Evolutionary conservation across 140 eudicot genomes (phyloP), one percentile per base, ranked within the genome.

Genomic region (Ambrosia hybrid): DNA sequence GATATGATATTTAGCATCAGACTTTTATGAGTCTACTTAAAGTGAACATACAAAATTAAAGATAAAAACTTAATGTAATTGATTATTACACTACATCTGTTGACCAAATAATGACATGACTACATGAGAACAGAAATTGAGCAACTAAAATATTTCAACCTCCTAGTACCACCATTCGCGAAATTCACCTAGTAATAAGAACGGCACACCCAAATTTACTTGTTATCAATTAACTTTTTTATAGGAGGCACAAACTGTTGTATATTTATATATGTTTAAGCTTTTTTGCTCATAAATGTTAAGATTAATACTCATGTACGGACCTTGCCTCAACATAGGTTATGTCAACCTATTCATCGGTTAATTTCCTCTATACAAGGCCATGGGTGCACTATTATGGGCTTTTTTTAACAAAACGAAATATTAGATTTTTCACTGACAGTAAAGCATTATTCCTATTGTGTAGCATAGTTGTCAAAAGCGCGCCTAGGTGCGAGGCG

Each of bases 191-290:
- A 21, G 26, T 21, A 21, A 69, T 36, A 36, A 36, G 37, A 36
- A 52, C 15, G 37, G 4, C 36, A 56, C 37, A 53, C 63, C 74
- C 59, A 13, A 15, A 21, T 38, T 70, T 70, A 53, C 51, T 53
- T 36, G 16, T 37, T 14, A 36, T 11, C 4, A 26, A 59, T 13
- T 21, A 57, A 57, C 10, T 21, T 21, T 21, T 21, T 21, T 21
- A 21, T 21, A 21, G 26, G 26, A 21, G 26, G 26, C 26, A 21
- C 26, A 21, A 21, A 21, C 26, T 21, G 26, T 21, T 21, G 26
- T 21, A 21, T 21, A 21, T 21, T 21, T 21, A 21, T 21, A 21
- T 21, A 21, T 21, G 26, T 21, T 21, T 21, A 21, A 21, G 26
- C 9, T 55, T 16, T 34, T 43, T 12, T 26, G 76, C 57, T 57